Conservation (phyloP, 768 basidiomycete species). For the Lentinula detonsa region DNA sequence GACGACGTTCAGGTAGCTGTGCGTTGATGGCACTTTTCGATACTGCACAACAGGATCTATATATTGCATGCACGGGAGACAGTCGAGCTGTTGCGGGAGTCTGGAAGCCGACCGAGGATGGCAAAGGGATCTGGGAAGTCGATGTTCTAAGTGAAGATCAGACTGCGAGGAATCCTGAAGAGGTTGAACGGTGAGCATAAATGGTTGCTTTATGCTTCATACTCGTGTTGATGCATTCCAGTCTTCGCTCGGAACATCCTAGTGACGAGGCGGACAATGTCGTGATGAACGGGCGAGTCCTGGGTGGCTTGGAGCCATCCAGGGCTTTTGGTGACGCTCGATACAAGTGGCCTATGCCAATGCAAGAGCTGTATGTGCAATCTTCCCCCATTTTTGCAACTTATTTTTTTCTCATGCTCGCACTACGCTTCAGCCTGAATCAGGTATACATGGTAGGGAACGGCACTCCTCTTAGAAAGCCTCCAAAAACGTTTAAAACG, state of each 20-base stretch:
- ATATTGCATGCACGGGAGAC: conserved; percentile 91
- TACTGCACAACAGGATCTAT: conserved; percentile 73
- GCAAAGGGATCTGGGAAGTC: conserved; percentile 77
- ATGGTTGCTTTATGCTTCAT: not conserved
- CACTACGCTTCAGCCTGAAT: conserved; percentile 36
- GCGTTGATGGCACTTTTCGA: conserved; percentile 87
- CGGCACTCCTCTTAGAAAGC: conserved; percentile 48
- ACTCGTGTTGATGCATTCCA: conserved; percentile 18
- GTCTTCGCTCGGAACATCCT: conserved; percentile 82
- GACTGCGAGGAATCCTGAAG: conserved; percentile 86
- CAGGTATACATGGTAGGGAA: conserved; percentile 65
- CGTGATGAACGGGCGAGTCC: conserved; percentile 72
- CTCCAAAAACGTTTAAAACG: conserved; percentile 66
- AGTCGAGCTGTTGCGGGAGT: conserved; percentile 93
- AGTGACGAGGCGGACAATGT: conserved; percentile 66
- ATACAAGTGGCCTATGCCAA: conserved; percentile 78
- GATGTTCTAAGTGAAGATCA: conserved; percentile 96
- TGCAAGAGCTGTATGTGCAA: conserved; percentile 61
- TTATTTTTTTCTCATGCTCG: not conserved
- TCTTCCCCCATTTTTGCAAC: not conserved
- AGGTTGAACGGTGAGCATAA: conserved; percentile 66
- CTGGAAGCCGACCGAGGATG: conserved; percentile 66
- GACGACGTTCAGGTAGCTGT: conserved; percentile 63
- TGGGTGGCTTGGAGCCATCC: conserved; percentile 84
- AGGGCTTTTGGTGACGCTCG: conserved; percentile 86